Base-by-base conservation (phyloP, 257 asterid species). In the Salvia miltiorrhiza region DNA sequence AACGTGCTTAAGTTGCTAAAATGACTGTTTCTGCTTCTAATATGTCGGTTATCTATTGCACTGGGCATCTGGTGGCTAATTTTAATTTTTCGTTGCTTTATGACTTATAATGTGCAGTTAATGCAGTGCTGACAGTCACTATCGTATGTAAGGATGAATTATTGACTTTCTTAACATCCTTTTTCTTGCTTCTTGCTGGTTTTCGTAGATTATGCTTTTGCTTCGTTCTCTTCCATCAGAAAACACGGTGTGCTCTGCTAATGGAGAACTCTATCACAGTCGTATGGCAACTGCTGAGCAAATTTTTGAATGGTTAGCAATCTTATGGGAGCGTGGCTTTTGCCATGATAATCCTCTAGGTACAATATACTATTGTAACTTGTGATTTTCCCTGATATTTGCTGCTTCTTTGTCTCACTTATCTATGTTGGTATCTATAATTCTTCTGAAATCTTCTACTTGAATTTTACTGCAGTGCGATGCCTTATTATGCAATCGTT, bases 301-400 rank as follows among this genome's bases (percentile, higher is more conserved):
- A 77, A 75, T 78, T 67, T 90, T 77, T 79, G 83, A 81, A 72
- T 93, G 97, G 98, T 76, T 93, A 71, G 80, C 88, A 69, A 83
- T 93, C 68, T 73, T 93, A 76, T 90, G 97, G 98, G 92, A 93
- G 71, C 96, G 96, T 65, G 98, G 97, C 30, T 88, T 93, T 74
- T 86, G 80, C 78, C 98, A 93, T 77, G 95, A 85, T 80, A 93
- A 93, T 74, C 98, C 98, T 79, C 97, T 84, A 78, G 97, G 98
- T 90, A 69, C 43, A 57, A 59, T 63, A 9, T 59, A 39, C 45
- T 33, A 57, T 49, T 54, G 41, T 32, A 52, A 30, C 37, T 33
- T 0, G 54, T 69, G 57, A 53, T 68, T 39, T 61, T 43, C 66
- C 56, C 59, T 59, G 49, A 45, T 62, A 55, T 39, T 55, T 56